These are phyloP conservation scores for Fusarium cicatricum DNA, from an alignment of 2,329 filamentous ascomycete genomes.

Conservation along the genomic window DNA sequence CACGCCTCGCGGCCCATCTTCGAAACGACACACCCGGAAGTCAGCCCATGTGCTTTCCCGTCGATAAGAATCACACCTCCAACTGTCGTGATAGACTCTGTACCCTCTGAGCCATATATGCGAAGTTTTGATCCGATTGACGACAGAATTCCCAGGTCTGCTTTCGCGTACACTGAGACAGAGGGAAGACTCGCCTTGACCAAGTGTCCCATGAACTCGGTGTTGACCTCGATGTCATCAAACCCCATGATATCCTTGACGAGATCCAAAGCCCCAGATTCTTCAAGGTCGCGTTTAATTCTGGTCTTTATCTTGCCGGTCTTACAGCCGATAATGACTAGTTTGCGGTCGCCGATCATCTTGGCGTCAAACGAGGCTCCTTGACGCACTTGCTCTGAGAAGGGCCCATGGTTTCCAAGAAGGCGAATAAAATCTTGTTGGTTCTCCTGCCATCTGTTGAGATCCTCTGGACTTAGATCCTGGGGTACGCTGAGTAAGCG, in stretches of 20 bases:
- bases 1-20: too few relatives aligned
- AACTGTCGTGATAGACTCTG: background rate
- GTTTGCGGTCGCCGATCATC: background rate
- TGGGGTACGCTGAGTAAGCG: background rate
- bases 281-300: background rate
- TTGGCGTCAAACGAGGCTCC: background rate
- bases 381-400: background rate
- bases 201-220: background rate
- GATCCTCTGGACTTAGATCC: background rate
- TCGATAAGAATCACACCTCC: background rate
- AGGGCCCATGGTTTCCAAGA: background rate
- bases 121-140: too few relatives aligned
- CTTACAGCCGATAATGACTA: background rate
- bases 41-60: background rate
- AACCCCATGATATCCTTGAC: background rate
- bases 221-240: background rate
- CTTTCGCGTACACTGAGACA: background rate
- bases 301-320: background rate
- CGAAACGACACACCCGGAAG: background rate
- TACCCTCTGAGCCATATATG: too few relatives aligned
- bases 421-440: background rate
- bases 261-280: background rate
- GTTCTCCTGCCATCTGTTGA: background rate
- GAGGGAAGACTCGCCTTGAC: background rate
- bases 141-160: too few relatives aligned